Conservation (phyloP, 306 rosid species). For the Benincasa hispida region DNA sequence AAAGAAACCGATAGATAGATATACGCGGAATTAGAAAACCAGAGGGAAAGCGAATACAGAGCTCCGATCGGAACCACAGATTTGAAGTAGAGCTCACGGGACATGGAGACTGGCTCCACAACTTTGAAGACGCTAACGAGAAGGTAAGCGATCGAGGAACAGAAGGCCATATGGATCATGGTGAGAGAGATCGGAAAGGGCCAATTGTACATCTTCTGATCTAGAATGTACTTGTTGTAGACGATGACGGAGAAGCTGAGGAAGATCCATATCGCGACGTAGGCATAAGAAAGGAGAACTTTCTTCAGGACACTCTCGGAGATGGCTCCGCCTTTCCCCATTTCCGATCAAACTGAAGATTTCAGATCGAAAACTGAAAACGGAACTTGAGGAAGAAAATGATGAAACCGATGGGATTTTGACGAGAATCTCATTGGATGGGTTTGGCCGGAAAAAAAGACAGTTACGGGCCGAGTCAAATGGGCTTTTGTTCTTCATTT, state of each 20-base stretch:
- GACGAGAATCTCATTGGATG: not conserved
- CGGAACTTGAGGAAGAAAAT: not conserved
- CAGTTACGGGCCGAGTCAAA: not conserved
- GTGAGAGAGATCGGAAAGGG: slow-evolving; percentile 87
- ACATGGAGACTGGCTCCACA: slow-evolving; percentile 85
- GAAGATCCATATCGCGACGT: slow-evolving; percentile 86
- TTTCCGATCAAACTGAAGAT: slow-evolving; percentile 4
- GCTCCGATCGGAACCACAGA: slow-evolving; percentile 98
- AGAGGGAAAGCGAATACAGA: slow-evolving; percentile 74
- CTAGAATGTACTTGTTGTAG: slow-evolving; percentile 90
- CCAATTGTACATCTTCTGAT: slow-evolving; percentile 92
- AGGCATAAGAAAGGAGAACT: slow-evolving; percentile 67
- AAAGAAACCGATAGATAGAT: slow-evolving; percentile 84
- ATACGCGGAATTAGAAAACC: slow-evolving; percentile 90
- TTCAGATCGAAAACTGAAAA: slow-evolving; percentile 19
- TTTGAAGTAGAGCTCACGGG: slow-evolving; percentile 59
- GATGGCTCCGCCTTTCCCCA: slow-evolving; percentile 52
- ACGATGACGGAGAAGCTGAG: slow-evolving; percentile 92
- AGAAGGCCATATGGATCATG: slow-evolving; percentile 97
- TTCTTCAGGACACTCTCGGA: slow-evolving; percentile 72
- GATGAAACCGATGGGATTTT: slow-evolving; percentile 3
- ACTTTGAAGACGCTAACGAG: slow-evolving; percentile 72
- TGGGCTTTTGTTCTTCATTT: not conserved
- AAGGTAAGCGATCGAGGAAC: slow-evolving; percentile 70
- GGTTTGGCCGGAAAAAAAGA: not conserved